phyloP scores from a whole-genome alignment of 192 early-diverging fungal genomes.

The Dimargaris cristalligena region DNA sequence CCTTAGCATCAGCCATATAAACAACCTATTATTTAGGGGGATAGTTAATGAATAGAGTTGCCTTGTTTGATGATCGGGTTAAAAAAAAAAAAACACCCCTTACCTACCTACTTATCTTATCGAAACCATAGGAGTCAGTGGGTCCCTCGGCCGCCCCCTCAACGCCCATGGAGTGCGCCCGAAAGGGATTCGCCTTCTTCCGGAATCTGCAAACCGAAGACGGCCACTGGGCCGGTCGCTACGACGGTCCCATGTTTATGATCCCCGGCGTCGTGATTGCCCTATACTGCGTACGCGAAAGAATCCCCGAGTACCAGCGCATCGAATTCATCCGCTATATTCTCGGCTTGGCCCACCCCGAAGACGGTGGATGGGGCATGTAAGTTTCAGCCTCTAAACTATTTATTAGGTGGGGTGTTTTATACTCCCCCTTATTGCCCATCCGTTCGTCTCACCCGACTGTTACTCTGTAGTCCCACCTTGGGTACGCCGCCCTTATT shows the following conservation, averaged over 20 bases:
- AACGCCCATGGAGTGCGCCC: constrained; percentile 64
- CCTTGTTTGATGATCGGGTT: background rate
- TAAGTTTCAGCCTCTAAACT: too few relatives aligned
- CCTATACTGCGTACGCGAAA: constrained; percentile 66
- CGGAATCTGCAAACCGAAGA: constrained; percentile 72
- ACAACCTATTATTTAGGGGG: background rate
- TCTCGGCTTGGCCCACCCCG: constrained; percentile 55
- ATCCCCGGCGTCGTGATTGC: constrained; percentile 79
- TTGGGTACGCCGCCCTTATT: too few relatives aligned
- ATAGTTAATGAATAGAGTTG: background rate
- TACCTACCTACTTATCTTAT: background rate
- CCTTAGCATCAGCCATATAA: background rate
- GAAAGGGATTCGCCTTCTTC: constrained; percentile 85
- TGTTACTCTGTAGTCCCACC: too few relatives aligned
- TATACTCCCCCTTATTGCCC: too few relatives aligned
- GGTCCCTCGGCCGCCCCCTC: constrained; percentile 18
- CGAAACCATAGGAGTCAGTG: constrained; percentile 22
- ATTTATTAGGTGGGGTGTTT: too few relatives aligned
- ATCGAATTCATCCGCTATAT: constrained; percentile 81
- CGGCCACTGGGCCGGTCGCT: constrained; percentile 92
- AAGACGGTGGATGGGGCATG: constrained; percentile 96
- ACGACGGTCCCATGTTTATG: constrained; percentile 95
- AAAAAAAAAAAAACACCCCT: background rate
- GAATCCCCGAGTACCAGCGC: constrained; percentile 40
- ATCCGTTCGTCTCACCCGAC: too few relatives aligned